Evolutionary conservation across 768 basidiomycete species (phyloP).

Genomic region (Hypsizygus marmoreus): DNA sequence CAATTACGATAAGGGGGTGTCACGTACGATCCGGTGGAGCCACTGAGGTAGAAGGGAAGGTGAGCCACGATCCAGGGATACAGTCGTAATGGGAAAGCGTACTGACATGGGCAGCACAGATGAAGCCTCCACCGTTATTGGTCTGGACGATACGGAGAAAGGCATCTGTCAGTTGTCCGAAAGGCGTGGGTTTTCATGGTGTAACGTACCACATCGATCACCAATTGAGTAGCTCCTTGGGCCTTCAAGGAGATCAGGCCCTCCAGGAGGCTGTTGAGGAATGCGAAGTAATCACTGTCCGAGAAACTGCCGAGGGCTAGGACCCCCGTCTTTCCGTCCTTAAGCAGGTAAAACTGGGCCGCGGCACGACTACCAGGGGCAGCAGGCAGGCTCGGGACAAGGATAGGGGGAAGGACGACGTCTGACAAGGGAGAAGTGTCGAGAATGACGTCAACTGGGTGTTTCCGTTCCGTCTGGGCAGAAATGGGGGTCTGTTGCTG

Average conservation of each 20-base stretch:
- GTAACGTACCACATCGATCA: slow-evolving; percentile 57
- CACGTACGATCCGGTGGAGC: slow-evolving; percentile 46
- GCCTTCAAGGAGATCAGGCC: slow-evolving; percentile 50
- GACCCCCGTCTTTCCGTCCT: slow-evolving; percentile 54
- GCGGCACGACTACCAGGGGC: slow-evolving; percentile 49
- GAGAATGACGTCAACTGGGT: slow-evolving; percentile 49
- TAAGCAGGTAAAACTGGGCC: slow-evolving; percentile 57
- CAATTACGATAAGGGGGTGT: not conserved
- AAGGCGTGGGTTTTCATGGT: not conserved
- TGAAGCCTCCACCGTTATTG: slow-evolving; percentile 56
- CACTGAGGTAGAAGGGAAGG: slow-evolving; percentile 29
- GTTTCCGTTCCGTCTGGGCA: slow-evolving; percentile 31
- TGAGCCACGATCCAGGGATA: slow-evolving; percentile 1
- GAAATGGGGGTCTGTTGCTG: slow-evolving; percentile 41
- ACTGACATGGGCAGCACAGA: slow-evolving; percentile 61
- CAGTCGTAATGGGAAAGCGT: not conserved
- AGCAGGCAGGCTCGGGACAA: slow-evolving; percentile 39
- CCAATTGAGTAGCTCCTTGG: slow-evolving; percentile 50
- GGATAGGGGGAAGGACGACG: slow-evolving; percentile 40
- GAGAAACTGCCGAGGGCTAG: slow-evolving; percentile 62
- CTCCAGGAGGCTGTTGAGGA: slow-evolving; percentile 43
- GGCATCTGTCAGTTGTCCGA: slow-evolving; percentile 1
- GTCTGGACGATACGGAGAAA: slow-evolving; percentile 31
- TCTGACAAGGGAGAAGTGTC: slow-evolving; percentile 47
- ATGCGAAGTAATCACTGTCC: slow-evolving; percentile 40